Base-by-base conservation (phyloP, 257 asterid species). In the Scutellaria barbata region DNA sequence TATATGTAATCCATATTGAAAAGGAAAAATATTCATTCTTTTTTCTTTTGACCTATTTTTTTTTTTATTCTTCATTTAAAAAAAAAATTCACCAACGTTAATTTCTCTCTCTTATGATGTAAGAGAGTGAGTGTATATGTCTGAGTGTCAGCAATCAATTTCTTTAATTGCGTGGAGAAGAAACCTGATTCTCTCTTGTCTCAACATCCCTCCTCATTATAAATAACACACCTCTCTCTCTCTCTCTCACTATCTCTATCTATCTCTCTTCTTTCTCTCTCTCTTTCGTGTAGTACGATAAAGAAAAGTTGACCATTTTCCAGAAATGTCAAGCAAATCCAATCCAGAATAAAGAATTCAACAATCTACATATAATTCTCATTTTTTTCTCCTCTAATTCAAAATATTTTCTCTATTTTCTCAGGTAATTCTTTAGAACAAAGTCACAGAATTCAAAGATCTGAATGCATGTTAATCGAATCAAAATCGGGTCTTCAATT, bases 161-260 rank as follows among this genome's bases (percentile, higher is more conserved):
- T 78, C 63, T 66, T 63, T 63, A 10, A 58, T 75, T 72, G 68
- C 46, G 30, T 72, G 76, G 60, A 62, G 71, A 71, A 59, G 84
- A 84, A 79, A 20, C 76, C 81, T 63, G 78, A 76, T 83, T 76
- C 85, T 81, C 82, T 81, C 72, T 83, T 76, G 84, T 81, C 82
- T 81, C 69, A 60, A 43, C 78, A 72, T 33, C 79, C 69, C 68
- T 35, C 10, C 35, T 30, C 35, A 30, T 4, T 30, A 67, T 39
- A 68, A 57, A 73, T 58, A 69, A 80, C 81, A 74, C 75, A 33
- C 55, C 41, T 67, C 62, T 72, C 17, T 78, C 14, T 78, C 74
- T 74, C 69, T 62, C 58, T 74, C 45, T 66, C n/a, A n/a, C n/a
- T n/a, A n/a, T 63, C 14, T 42, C 76, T 61, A 35, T 25, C 41